A percentile compares a stretch with the other conserved stretches of the same genome.
Conservation (phyloP, 495 filamentous ascomycete genomes). For the Tuber brumale region DNA sequence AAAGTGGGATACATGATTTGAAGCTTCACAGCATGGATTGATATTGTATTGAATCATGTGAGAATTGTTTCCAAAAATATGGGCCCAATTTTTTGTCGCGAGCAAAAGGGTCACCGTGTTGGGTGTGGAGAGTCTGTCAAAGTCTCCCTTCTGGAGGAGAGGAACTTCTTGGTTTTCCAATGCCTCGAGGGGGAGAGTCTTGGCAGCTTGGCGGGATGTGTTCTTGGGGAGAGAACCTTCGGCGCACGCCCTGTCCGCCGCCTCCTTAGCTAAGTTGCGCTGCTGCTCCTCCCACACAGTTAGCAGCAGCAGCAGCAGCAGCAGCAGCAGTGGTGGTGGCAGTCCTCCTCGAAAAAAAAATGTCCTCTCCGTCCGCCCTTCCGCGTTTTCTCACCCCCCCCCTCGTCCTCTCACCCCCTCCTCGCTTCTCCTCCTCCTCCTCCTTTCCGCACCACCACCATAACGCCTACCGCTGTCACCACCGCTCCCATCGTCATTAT, state of each 20-base stretch:
- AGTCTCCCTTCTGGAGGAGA: conserved; percentile 28
- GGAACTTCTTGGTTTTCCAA: conserved; percentile 24
- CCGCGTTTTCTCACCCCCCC: conserved; percentile 36
- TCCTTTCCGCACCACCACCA: too few species aligned
- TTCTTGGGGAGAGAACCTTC: conserved; percentile 35
- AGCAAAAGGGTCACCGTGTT: conserved; percentile 23
- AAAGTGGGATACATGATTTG: not conserved
- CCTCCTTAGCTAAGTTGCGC: conserved; percentile 9
- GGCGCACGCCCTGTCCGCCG: conserved; percentile 39
- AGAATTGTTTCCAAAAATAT: not conserved
- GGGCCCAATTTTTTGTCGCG: conserved; percentile 28
- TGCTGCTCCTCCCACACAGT: conserved; percentile 39
- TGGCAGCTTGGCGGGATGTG: conserved; percentile 34
- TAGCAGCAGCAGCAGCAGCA: conserved; percentile 32
- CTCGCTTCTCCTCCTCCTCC: too few species aligned
- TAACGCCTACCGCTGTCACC: too few species aligned
- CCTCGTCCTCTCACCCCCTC: conserved; percentile 25
- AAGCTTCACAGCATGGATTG: not conserved
- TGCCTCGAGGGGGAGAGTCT: conserved; percentile 36
- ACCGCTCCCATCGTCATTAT: too few species aligned
- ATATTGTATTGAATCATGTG: not conserved
- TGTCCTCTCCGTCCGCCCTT: conserved; percentile 37
- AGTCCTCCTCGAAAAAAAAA: conserved; percentile 35
- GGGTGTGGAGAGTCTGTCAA: conserved; percentile 20
- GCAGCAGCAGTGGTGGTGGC: conserved; percentile 35